Base-by-base conservation (phyloP, 2,329 filamentous ascomycete species). In the Aspergillus viridinutans region DNA sequence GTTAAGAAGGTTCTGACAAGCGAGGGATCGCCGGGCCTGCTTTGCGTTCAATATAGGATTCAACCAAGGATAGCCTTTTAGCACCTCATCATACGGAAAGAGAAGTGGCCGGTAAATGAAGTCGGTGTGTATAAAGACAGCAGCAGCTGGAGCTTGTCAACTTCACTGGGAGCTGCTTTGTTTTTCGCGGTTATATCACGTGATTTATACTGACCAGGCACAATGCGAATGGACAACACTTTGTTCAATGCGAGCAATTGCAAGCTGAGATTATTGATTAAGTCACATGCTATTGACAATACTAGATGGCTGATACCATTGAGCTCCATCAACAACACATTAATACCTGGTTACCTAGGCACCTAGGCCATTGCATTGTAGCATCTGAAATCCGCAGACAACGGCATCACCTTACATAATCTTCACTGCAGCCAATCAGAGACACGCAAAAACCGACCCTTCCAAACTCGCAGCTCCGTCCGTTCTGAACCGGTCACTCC, bases 401-500 rank as follows among this genome's bases (percentile, higher is more conserved):
- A n/a, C 49, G 49, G 29, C 49, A 23, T 57, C 55, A 23, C 17
- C 32, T 59, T 57, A 68, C 60, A 51, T 69, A 65, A 68, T 38
- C 61, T 38, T 0, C 12, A 26, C 10, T 0, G n/a, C 55, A 58
- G 51, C 73, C 72, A 75, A 76, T 75, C 70, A 74, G 53, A 60
- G 43, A 28, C 47, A 20, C 42, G 66, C 63, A 71, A 70, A 67
- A 69, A 65, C 69, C 64, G 67, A 70, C 66, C 40, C 61, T 66
- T 64, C 68, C 67, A 69, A 63, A 59, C 43, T 64, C 64, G 66
- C 66, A 64, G 59, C 65, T 65, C 61, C 64, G 59, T 62, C 64
- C 64, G 28, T 29, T 29, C 28, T 29, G 62, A 61, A 64, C 63
- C 61, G 63, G 61, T 60, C 56, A 64, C 55, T 59, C 60, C 52